A percentile compares a stretch with the other conserved stretches of the same genome.
These are phyloP conservation scores for Polygonum aviculare DNA, from an alignment of 148 eudicot species.

Conservation along the genomic window DNA sequence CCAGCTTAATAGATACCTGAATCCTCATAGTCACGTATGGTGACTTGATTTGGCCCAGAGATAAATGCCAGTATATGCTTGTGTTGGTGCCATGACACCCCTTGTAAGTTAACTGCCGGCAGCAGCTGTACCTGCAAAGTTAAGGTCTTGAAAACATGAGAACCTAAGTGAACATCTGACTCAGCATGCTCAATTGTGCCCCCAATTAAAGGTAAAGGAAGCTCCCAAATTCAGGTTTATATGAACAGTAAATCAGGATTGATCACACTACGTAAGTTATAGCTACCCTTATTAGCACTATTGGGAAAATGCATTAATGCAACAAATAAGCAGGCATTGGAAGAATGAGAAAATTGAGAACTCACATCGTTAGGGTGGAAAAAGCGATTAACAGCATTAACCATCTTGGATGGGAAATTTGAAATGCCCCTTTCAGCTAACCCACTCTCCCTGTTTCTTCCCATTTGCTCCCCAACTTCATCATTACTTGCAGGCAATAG, in stretches of 20 bases:
- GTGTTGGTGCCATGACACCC: slow-evolving; percentile 88
- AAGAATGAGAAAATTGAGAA: not conserved
- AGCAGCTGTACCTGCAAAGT: slow-evolving; percentile 60
- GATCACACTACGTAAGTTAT: not conserved
- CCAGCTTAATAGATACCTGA: slow-evolving; percentile 37
- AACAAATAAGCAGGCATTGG: not conserved
- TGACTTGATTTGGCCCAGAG: slow-evolving; percentile 74
- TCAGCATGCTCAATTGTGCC: not conserved
- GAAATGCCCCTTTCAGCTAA: slow-evolving; percentile 25
- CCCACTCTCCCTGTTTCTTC: slow-evolving; percentile 17
- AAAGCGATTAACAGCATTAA: slow-evolving; percentile 41
- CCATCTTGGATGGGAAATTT: slow-evolving; percentile 18
- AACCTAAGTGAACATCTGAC: not conserved
- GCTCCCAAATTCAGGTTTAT: not conserved
- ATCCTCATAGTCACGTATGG: slow-evolving; percentile 81
- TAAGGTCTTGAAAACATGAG: not conserved
- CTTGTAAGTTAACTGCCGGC: slow-evolving; percentile 73
- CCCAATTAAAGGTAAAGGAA: not conserved
- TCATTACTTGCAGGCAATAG: slow-evolving; percentile 13
- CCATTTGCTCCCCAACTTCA: slow-evolving; percentile 22
- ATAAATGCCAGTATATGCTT: slow-evolving; percentile 83
- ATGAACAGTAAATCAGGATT: not conserved
- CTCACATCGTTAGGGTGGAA: slow-evolving; percentile 64
- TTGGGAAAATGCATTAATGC: not conserved
- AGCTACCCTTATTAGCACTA: not conserved